phyloP scores from a whole-genome alignment of 768 basidiomycete species.

The Trametes coccinea region DNA sequence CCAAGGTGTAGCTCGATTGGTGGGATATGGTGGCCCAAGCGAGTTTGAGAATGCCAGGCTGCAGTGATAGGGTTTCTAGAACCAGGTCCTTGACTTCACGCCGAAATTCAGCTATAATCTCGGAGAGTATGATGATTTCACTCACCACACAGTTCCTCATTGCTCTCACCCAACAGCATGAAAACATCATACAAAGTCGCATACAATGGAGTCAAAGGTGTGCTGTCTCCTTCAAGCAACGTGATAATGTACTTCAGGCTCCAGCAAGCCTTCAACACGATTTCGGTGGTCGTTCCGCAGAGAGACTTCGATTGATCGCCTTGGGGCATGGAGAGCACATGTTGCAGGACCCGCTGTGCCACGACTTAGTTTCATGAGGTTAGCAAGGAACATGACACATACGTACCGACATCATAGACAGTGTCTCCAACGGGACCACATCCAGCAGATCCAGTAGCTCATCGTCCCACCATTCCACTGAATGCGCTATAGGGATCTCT shows the following conservation, averaged over 20 bases:
- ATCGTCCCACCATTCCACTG: conserved; percentile 19
- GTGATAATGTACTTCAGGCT: conserved; percentile 7
- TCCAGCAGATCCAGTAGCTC: conserved; percentile 13
- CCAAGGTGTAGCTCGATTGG: not conserved
- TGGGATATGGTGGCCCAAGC: conserved; percentile 1
- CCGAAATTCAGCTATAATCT: conserved; percentile 21
- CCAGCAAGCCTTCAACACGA: conserved; percentile 17
- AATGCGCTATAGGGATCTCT: conserved; percentile 3
- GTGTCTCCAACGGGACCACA: conserved; percentile 8
- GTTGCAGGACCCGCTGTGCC: conserved; percentile 4
- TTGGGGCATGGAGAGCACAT: not conserved
- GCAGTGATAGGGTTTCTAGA: conserved; percentile 6
- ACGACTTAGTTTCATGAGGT: too few species aligned
- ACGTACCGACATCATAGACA: conserved; percentile 21
- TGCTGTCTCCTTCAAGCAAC: not conserved
- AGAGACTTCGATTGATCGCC: too few species aligned
- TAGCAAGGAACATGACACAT: not conserved
- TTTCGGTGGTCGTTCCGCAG: not conserved
- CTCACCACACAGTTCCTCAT: conserved; percentile 13
- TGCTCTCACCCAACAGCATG: conserved; percentile 10
- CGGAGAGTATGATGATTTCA: not conserved
- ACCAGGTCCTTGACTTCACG: conserved; percentile 24
- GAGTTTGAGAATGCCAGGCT: not conserved
- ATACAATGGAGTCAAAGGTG: not conserved
- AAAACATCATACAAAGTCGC: conserved; percentile 14